These are phyloP conservation scores for Camelina laxa DNA, from an alignment of 345 rosid genomes.

Conservation along the genomic window DNA sequence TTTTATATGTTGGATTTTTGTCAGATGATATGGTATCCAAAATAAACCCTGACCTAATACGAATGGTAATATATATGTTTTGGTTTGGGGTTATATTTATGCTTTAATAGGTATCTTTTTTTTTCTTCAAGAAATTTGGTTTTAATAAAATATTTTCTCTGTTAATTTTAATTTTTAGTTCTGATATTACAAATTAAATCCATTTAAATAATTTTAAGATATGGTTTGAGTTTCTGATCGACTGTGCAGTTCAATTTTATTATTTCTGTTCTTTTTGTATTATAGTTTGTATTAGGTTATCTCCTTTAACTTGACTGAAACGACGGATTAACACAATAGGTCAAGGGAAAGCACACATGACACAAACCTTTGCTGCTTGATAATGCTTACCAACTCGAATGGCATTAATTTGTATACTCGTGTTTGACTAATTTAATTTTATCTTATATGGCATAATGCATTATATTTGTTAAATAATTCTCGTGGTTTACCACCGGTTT, in stretches of 20 bases:
- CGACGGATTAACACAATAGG: background rate
- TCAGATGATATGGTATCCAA: background rate
- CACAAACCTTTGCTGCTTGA: constrained; percentile 14
- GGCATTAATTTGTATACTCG: constrained; percentile 15
- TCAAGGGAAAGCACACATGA: constrained; percentile 25
- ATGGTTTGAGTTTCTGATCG: background rate
- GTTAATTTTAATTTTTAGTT: background rate
- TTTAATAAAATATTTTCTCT: no score
- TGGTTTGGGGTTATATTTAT: background rate
- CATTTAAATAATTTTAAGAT: background rate
- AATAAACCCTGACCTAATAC: background rate
- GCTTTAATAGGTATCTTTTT: no score
- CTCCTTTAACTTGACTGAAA: constrained; percentile 16
- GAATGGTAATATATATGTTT: background rate
- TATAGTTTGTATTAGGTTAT: constrained; percentile 1
- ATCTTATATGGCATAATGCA: background rate
- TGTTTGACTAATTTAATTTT: constrained; percentile 15
- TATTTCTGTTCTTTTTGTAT: background rate
- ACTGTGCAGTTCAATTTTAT: background rate
- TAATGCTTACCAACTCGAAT: constrained; percentile 42
- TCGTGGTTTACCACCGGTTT: background rate
- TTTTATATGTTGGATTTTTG: no score
- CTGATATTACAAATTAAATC: background rate
- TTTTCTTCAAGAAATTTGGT: no score
- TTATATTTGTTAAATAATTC: background rate